These are phyloP conservation scores for Aureobasidium sp. DNA, from an alignment of 2,329 filamentous ascomycete genomes.

Conservation along the genomic window DNA sequence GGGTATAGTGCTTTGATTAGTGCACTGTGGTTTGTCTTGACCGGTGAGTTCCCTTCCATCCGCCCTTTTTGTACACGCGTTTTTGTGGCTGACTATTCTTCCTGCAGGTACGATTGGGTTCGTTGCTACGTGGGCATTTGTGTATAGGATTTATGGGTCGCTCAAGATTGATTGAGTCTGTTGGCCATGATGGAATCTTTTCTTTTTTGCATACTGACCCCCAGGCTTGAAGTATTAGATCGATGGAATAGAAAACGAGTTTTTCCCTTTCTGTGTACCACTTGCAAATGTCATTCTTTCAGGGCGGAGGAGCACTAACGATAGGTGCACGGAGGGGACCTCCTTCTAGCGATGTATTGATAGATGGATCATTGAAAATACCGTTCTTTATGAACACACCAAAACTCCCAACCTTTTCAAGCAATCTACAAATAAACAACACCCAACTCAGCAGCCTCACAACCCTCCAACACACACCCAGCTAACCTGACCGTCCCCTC, in stretches of 20 bases:
- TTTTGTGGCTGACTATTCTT: constrained; percentile 16
- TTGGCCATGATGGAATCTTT: not conserved
- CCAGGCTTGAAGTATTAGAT: not conserved
- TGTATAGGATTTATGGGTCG: constrained; percentile 88
- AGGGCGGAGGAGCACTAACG: no score
- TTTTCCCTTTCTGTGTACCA: not conserved
- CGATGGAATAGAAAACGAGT: not conserved
- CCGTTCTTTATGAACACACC: no score
- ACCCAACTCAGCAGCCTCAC: not conserved
- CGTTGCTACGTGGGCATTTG: constrained; percentile 89
- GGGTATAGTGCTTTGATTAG: constrained; percentile 87
- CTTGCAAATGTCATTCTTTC: not conserved
- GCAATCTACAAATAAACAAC: not conserved
- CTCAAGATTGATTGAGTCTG: constrained; percentile 79
- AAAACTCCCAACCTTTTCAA: no score
- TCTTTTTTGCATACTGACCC: no score
- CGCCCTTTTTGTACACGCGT: no score
- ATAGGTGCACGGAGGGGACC: no score
- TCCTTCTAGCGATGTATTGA: no score
- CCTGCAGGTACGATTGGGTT: constrained; percentile 81
- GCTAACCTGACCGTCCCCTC: not conserved
- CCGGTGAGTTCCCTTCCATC: constrained; percentile 75
- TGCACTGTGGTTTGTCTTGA: constrained; percentile 86
- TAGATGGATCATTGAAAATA: no score
- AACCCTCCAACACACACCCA: not conserved